These are phyloP conservation scores for Trametes cinnabarina DNA, from an alignment of 768 basidiomycete genomes.

Conservation along the genomic window DNA sequence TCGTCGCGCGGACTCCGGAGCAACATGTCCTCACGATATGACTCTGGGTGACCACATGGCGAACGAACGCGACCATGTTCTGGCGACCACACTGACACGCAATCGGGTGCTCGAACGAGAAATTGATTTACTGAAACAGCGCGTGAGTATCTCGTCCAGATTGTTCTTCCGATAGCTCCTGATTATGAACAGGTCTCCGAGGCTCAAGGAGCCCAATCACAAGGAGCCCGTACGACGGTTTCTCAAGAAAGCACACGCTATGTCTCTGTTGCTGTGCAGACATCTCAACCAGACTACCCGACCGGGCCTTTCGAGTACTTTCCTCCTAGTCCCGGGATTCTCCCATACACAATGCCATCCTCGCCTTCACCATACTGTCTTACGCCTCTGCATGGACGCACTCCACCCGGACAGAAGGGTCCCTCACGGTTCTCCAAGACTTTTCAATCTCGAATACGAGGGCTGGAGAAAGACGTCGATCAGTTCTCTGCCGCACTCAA, in stretches of 20 bases:
- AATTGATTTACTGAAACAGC: conserved; percentile 1
- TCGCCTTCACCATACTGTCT: conserved; percentile 12
- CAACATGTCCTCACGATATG: background rate
- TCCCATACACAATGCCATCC: background rate
- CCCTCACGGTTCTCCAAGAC: background rate
- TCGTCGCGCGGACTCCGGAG: background rate
- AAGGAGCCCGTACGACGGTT: too few relatives aligned
- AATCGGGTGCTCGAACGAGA: conserved; percentile 15
- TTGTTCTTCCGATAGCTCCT: too few relatives aligned
- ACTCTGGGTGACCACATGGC: too few relatives aligned
- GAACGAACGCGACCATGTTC: background rate
- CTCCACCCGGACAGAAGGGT: background rate
- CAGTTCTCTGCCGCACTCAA: conserved; percentile 5
- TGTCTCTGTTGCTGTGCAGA: background rate
- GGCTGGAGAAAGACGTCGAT: conserved; percentile 2
- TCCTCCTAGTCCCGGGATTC: conserved; percentile 8
- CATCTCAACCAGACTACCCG: background rate
- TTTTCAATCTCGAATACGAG: background rate
- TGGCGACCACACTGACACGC: background rate
- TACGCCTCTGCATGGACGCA: background rate
- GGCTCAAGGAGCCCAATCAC: background rate
- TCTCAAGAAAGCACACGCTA: too few relatives aligned
- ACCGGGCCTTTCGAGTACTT: background rate
- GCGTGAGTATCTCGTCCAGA: background rate
- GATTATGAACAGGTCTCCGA: too few relatives aligned